Evolutionary conservation across 2,329 filamentous ascomycete species (phyloP).

Genomic region (Harringtonia aguacate): DNA sequence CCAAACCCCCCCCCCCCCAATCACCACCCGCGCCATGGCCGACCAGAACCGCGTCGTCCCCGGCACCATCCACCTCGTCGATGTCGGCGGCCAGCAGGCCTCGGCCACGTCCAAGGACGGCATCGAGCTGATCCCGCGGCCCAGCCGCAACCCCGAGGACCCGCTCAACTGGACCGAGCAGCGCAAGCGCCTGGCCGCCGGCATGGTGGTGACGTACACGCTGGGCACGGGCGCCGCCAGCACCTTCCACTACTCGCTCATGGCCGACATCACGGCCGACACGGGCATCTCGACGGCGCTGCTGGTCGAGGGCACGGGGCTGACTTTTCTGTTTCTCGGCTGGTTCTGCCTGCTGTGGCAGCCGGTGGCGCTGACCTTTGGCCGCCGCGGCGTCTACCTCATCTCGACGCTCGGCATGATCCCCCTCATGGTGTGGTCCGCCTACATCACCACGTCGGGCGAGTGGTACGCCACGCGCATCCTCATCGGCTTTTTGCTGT

Average conservation of each 20-base stretch:
- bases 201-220: slow-evolving; percentile 26
- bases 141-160: slow-evolving; percentile 35
- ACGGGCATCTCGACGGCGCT: slow-evolving; percentile 31
- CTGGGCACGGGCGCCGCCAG: slow-evolving; percentile 36
- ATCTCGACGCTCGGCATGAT: slow-evolving; percentile 17
- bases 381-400: slow-evolving; percentile 18
- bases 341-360: slow-evolving; percentile 36
- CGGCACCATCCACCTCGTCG: slow-evolving; percentile 31
- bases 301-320: slow-evolving; percentile 37
- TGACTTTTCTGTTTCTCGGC: slow-evolving; percentile 32
- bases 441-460: slow-evolving; percentile 25
- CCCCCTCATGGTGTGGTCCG: slow-evolving; percentile 24
- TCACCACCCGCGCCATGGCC: too few relatives aligned
- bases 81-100: slow-evolving; percentile 19
- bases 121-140: slow-evolving; percentile 16
- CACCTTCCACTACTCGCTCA: slow-evolving; percentile 37
- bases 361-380: slow-evolving; percentile 33
- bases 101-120: slow-evolving; percentile 16
- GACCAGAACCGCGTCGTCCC: slow-evolving; percentile 13
- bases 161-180: slow-evolving; percentile 39
- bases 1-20: too few relatives aligned
- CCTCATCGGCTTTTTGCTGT: slow-evolving; percentile 29
- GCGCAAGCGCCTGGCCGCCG: slow-evolving; percentile 34
- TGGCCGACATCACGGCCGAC: slow-evolving; percentile 34
- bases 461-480: slow-evolving; percentile 36